Percentiles rank a stretch among this genome's conserved stretches.
Evolutionary conservation across 1,284 basidiomycete species (phyloP).

Genomic region (Melampsora abietis-canadensis): DNA sequence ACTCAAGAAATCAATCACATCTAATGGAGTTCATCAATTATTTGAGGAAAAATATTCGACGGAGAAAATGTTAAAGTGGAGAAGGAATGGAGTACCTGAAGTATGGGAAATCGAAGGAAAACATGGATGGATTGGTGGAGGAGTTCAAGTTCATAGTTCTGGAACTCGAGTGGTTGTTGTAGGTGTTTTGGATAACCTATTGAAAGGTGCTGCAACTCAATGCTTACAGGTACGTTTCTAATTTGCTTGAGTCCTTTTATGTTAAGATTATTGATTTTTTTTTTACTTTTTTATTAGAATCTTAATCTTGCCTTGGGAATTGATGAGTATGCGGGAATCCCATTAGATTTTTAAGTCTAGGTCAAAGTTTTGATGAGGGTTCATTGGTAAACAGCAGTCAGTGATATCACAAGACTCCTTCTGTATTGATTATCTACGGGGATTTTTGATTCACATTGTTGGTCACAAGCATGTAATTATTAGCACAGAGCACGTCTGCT

Average conservation of each 20-base stretch:
- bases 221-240: slow-evolving; percentile 72
- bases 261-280: not conserved
- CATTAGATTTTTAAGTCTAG: slow-evolving; percentile 48
- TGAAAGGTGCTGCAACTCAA: slow-evolving; percentile 97
- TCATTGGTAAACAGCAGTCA: too few species aligned
- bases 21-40: slow-evolving; percentile 68
- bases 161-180: slow-evolving; percentile 88
- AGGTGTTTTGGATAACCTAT: slow-evolving; percentile 86
- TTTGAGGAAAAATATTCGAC: slow-evolving; percentile 74
- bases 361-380: too few species aligned
- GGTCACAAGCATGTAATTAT: too few species aligned
- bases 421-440: too few species aligned
- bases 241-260: not conserved
- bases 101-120: slow-evolving; percentile 73
- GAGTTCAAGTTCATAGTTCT: slow-evolving; percentile 85
- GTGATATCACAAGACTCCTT: too few species aligned
- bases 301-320: slow-evolving; percentile 90
- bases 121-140: slow-evolving; percentile 91
- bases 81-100: slow-evolving; percentile 63
- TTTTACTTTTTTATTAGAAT: slow-evolving; percentile 62
- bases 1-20: slow-evolving; percentile 63
- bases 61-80: slow-evolving; percentile 63
- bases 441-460: too few species aligned
- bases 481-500: too few species aligned
- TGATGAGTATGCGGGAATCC: slow-evolving; percentile 83